These are phyloP conservation scores for Silene vulgaris DNA, from an alignment of 179 eudicot genomes.

Conservation along the genomic window DNA sequence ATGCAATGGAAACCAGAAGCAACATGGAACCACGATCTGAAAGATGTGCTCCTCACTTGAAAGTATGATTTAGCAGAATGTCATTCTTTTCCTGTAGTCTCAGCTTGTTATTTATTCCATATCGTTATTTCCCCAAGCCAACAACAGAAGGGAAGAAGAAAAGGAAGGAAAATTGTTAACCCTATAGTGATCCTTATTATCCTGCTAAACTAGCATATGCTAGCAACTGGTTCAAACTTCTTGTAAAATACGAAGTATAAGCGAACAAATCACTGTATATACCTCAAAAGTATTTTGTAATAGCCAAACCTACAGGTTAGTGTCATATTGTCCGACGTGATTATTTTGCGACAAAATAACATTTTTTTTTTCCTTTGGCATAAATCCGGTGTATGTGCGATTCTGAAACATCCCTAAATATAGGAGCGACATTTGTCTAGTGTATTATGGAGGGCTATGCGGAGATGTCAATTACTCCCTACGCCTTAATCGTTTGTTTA, in stretches of 20 bases:
- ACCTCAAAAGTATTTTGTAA: neutral
- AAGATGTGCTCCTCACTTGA: conserved; percentile 32
- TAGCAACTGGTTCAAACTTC: neutral
- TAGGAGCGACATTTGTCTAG: neutral
- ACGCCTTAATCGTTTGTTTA: no score
- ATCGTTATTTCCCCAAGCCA: neutral
- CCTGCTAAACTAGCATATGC: neutral
- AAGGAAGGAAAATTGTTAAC: neutral
- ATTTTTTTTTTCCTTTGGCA: no score
- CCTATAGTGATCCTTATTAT: neutral
- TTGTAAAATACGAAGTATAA: no score
- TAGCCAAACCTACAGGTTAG: neutral
- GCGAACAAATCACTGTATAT: no score
- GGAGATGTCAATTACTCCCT: no score
- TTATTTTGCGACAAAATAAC: neutral
- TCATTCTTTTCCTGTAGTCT: neutral
- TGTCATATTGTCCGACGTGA: neutral
- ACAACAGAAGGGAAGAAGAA: neutral
- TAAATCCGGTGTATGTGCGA: no score
- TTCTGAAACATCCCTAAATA: no score
- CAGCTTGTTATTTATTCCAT: neutral
- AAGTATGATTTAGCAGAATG: neutral
- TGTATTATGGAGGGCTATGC: neutral
- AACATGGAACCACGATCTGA: conserved; percentile 34
- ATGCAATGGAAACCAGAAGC: conserved; percentile 33